Evolutionary conservation across 202 grass and related monocot species (phyloP).

Genomic region (Brachypodium distachyon): DNA sequence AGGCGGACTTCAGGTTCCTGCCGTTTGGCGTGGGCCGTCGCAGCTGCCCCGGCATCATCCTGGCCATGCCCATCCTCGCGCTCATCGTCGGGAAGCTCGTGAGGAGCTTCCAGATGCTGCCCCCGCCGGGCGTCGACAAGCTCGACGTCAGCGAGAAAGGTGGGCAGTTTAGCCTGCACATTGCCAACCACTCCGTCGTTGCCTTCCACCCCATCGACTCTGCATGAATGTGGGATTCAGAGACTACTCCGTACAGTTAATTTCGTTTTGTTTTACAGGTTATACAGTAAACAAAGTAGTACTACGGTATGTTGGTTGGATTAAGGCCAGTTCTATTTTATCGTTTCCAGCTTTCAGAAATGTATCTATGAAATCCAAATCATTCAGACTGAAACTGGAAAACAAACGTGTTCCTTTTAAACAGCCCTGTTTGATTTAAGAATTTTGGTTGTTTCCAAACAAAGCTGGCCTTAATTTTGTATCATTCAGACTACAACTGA

Average conservation of each 20-base stretch:
- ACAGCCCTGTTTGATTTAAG: too few relatives aligned
- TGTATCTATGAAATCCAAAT: not conserved
- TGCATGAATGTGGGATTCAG: not conserved
- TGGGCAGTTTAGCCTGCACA: constrained; percentile 80
- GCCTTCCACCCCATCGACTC: constrained; percentile 36
- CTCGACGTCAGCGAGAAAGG: constrained; percentile 69
- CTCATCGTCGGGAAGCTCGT: constrained; percentile 65
- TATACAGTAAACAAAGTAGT: not conserved
- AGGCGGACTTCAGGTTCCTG: constrained; percentile 71
- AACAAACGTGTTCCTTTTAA: too few relatives aligned
- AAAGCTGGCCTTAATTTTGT: too few relatives aligned
- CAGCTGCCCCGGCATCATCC: constrained; percentile 76
- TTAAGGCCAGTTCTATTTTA: not conserved
- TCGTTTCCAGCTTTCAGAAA: not conserved
- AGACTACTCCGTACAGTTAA: not conserved
- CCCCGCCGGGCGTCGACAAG: constrained; percentile 45
- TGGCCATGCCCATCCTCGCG: constrained; percentile 66
- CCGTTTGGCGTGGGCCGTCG: constrained; percentile 67
- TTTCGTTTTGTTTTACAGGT: not conserved
- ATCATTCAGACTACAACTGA: too few relatives aligned
- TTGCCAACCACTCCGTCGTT: constrained; percentile 66
- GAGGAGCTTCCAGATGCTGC: constrained; percentile 76
- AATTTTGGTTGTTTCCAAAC: too few relatives aligned
- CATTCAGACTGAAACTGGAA: too few relatives aligned
- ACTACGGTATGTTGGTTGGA: not conserved